phyloP scores from a whole-genome alignment of 2,329 filamentous ascomycete species.

The Neopestalotiopsis clavispora region DNA sequence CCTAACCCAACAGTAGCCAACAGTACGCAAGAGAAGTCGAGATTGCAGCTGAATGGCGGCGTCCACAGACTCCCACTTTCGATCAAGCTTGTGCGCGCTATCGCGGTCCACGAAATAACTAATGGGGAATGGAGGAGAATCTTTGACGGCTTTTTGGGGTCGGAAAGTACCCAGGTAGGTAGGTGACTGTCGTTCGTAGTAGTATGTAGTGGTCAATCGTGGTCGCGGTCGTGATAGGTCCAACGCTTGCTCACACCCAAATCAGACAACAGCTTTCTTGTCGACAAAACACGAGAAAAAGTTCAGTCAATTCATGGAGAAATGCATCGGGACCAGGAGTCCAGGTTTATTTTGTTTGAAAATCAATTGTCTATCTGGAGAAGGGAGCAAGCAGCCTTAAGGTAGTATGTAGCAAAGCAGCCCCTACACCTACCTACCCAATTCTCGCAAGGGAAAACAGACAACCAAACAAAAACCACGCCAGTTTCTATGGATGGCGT shows the following conservation, averaged over 20 bases:
- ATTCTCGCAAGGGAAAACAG: not conserved
- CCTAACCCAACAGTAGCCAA: not conserved
- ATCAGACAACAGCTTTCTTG: not conserved
- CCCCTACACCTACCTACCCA: not conserved
- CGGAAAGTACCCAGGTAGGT: conserved; percentile 2
- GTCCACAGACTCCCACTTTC: conserved; percentile 11
- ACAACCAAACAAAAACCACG: not conserved
- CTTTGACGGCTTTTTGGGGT: not conserved
- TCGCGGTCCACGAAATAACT: not conserved
- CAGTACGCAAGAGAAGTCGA: conserved; percentile 1
- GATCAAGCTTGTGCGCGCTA: conserved; percentile 4
- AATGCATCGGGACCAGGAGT: not conserved
- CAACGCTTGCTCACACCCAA: not conserved
- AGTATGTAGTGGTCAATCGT: not conserved
- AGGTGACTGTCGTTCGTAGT: not conserved
- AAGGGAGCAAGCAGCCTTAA: not conserved
- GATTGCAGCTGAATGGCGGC: not conserved
- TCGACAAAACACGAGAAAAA: not conserved
- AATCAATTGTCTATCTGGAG: not conserved
- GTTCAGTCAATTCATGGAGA: not conserved
- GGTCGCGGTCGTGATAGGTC: not conserved
- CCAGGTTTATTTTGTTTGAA: not conserved
- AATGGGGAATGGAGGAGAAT: not conserved
- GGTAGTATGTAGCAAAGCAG: not conserved
- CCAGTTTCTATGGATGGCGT: not conserved